phyloP scores from a whole-genome alignment of 169 alveolate genomes.

The Eimeria maxima region DNA sequence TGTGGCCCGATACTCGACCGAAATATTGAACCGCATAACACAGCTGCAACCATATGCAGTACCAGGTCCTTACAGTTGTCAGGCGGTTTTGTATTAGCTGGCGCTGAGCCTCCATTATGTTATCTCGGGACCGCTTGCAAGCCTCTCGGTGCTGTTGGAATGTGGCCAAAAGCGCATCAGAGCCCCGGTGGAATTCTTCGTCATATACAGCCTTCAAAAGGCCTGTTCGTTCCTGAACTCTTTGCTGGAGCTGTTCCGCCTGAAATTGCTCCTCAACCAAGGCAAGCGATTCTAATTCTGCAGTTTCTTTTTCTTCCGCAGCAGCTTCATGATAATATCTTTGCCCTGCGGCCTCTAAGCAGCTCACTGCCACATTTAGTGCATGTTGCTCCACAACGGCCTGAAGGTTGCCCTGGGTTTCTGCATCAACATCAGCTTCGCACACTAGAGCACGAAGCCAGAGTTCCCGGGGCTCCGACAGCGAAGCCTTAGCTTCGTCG shows the following conservation, averaged over 20 bases:
- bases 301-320: conserved; percentile 58
- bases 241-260: conserved; percentile 12
- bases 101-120: conserved; percentile 53
- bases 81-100: conserved; percentile 24
- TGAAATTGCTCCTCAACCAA: conserved; percentile 9
- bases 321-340: conserved; percentile 51
- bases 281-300: conserved; percentile 63
- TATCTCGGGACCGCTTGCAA: conserved; percentile 36
- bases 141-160: conserved; percentile 72
- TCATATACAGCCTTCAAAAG: conserved; percentile 23
- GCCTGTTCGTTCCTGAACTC: not conserved
- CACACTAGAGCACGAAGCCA: conserved; percentile 12
- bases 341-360: conserved; percentile 73
- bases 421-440: conserved; percentile 61
- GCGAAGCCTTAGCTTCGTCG: conserved; percentile 32
- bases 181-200: conserved; percentile 64
- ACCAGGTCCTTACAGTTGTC: not conserved
- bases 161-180: conserved; percentile 37
- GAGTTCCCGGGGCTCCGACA: conserved; percentile 55
- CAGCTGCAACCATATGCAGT: not conserved
- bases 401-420: conserved; percentile 54
- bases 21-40: not conserved
- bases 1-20: not conserved
- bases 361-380: conserved; percentile 57
- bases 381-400: conserved; percentile 64